phyloP scores from a whole-genome alignment of 108 stramenopile species.

The Fistulifera pelliculosa region DNA sequence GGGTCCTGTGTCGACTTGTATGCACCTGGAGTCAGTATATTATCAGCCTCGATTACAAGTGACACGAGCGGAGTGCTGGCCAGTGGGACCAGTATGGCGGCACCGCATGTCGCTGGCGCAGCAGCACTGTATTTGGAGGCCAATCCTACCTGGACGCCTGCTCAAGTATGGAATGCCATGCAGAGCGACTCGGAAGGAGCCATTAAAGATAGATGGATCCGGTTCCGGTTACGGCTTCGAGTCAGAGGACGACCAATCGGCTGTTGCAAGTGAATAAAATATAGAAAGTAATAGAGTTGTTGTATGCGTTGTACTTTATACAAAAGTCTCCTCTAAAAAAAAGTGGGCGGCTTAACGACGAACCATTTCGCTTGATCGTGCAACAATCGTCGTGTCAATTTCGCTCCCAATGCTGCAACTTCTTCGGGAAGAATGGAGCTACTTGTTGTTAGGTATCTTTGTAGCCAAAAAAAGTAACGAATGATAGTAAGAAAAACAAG shows the following conservation, averaged over 20 bases:
- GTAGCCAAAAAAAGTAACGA: neutral
- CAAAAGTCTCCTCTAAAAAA: constrained; percentile 34
- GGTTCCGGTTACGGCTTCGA: no score
- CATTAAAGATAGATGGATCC: no score
- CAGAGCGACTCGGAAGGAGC: no score
- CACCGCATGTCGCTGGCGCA: constrained; percentile 41
- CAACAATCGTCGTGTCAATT: constrained; percentile 47
- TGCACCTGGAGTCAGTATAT: neutral
- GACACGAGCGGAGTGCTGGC: constrained; percentile 1
- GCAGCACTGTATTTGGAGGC: constrained; percentile 16
- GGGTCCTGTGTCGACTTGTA: neutral
- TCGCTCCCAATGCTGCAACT: constrained; percentile 52
- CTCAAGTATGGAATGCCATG: no score
- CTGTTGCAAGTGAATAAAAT: no score
- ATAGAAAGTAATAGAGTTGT: no score
- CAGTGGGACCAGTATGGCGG: constrained; percentile 43
- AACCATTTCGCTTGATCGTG: constrained; percentile 51
- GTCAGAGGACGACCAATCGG: no score
- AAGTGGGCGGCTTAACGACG: constrained; percentile 39
- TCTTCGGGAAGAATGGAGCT: constrained; percentile 30
- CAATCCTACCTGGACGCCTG: no score
- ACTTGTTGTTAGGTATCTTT: constrained; percentile 20
- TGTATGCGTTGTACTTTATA: no score
- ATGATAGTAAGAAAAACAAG: no score
- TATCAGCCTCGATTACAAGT: neutral